phyloP scores from a whole-genome alignment of 139 green algal species.

The Dunaliella primolecta region DNA sequence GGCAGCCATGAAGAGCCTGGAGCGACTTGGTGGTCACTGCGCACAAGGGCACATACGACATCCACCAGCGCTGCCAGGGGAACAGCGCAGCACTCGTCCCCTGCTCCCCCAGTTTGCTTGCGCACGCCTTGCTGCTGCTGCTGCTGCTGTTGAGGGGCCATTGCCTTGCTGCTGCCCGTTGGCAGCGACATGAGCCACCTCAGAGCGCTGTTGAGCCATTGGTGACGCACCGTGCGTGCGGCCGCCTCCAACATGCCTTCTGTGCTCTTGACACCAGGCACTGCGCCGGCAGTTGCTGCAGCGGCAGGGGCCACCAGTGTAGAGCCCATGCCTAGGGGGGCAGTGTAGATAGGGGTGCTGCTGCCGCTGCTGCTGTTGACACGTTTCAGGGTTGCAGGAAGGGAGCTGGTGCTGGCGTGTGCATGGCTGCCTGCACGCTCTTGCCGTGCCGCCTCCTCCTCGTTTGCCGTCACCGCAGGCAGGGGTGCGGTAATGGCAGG shows the following conservation, averaged over 20 bases:
- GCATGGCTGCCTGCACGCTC: neutral
- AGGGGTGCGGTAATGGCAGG: neutral
- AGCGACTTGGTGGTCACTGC: neutral
- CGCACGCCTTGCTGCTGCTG: neutral
- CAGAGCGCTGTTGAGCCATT: neutral
- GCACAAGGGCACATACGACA: neutral
- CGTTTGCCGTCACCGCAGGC: neutral
- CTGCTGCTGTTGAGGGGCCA: neutral
- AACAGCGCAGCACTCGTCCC: neutral
- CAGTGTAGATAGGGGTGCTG: neutral
- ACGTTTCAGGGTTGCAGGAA: neutral
- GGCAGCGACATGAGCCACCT: neutral
- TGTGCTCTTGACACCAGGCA: too few species aligned
- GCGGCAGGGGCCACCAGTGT: neutral
- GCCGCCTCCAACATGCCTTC: neutral
- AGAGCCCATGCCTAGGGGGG: neutral
- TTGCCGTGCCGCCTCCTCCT: neutral
- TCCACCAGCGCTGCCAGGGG: neutral
- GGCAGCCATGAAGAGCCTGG: neutral
- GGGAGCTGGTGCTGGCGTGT: neutral
- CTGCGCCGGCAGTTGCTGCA: neutral
- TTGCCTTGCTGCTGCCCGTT: too few species aligned
- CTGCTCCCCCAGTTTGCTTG: neutral
- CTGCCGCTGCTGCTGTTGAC: neutral
- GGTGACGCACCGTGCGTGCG: neutral